phyloP scores from a whole-genome alignment of 179 eudicot species.

The Patellifolia procumbens region DNA sequence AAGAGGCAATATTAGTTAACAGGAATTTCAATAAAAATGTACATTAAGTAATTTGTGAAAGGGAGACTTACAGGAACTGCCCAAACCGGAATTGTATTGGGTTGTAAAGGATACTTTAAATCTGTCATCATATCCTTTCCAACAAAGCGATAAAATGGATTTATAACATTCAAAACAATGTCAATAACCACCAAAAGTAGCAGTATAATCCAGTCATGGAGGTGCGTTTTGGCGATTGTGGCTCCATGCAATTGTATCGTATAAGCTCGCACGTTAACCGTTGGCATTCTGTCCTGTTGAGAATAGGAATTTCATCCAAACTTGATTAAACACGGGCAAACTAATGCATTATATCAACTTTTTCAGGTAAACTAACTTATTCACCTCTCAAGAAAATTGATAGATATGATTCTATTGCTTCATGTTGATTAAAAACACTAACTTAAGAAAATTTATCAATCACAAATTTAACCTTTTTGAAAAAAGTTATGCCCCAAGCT shows the following conservation, averaged over 20 bases:
- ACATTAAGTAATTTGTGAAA: background rate
- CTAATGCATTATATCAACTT: no score
- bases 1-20: background rate
- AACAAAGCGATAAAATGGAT: conserved; percentile 49
- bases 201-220: conserved; percentile 52
- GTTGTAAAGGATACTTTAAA: conserved; percentile 46
- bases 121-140: conserved; percentile 56
- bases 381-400: no score
- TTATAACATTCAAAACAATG: conserved; percentile 29
- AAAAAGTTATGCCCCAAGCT: no score
- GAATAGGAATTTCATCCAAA: no score
- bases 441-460: no score
- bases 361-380: no score
- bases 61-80: conserved; percentile 45
- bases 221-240: conserved; percentile 41
- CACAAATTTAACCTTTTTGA: no score
- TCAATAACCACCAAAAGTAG: conserved; percentile 36
- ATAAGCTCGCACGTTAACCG: conserved; percentile 26
- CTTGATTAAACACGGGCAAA: no score
- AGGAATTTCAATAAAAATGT: no score
- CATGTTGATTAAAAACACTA: no score
- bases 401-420: no score
- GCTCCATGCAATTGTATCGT: conserved; percentile 46
- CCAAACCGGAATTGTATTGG: conserved; percentile 52
- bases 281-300: conserved; percentile 9